Evolutionary conservation across 2,329 filamentous ascomycete species (phyloP).

Genomic region (Colletotrichum phormii): DNA sequence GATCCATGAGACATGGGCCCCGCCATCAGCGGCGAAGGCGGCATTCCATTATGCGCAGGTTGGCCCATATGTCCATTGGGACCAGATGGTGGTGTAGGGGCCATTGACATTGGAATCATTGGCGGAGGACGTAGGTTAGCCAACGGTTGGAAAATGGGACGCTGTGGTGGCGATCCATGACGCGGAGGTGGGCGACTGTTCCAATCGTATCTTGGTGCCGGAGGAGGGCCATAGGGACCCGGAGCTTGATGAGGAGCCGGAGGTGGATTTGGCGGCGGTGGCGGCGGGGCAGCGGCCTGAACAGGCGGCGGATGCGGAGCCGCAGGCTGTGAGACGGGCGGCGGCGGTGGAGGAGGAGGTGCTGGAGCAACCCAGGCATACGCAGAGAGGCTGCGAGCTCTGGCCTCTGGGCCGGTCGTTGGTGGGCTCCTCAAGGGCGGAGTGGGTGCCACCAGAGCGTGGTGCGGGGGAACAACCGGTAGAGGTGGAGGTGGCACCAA

Average conservation of each 20-base stretch:
- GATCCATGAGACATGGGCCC: conserved; percentile 49
- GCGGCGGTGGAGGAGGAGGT: conserved; percentile 36
- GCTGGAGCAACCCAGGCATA: conserved; percentile 32
- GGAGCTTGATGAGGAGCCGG: conserved; percentile 51
- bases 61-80: conserved; percentile 56
- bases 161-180: conserved; percentile 59
- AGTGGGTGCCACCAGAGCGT: conserved; percentile 42
- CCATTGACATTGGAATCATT: conserved; percentile 55
- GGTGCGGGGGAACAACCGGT: conserved; percentile 40
- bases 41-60: conserved; percentile 58
- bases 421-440: conserved; percentile 36
- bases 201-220: conserved; percentile 52
- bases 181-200: conserved; percentile 60
- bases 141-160: conserved; percentile 51
- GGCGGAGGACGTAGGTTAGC: conserved; percentile 63
- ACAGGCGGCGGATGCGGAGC: conserved; percentile 40
- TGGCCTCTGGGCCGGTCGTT: conserved; percentile 32
- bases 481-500: conserved; percentile 37
- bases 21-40: conserved; percentile 56
- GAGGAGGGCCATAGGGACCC: conserved; percentile 46
- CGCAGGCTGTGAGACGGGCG: conserved; percentile 29
- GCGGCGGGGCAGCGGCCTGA: conserved; percentile 38
- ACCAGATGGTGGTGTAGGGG: conserved; percentile 53
- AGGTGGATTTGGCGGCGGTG: conserved; percentile 47
- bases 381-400: conserved; percentile 35